A percentile compares a stretch with the other conserved stretches of the same genome.
Conservation (phyloP, 2,329 filamentous ascomycete species). For the Neopestalotiopsis rosae region DNA sequence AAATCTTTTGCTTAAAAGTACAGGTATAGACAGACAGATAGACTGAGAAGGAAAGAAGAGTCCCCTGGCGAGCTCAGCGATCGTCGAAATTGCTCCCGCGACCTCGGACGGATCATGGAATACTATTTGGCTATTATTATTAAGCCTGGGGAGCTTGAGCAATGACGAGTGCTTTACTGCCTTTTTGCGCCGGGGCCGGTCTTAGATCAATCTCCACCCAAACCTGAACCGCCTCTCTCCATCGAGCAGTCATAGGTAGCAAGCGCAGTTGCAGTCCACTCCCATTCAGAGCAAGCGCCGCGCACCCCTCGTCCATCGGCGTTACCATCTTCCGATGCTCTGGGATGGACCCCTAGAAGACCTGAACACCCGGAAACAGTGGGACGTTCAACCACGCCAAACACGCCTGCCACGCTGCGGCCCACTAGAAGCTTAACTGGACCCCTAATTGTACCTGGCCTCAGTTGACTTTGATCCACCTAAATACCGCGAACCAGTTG, state of each 20-base stretch:
- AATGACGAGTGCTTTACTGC: constrained; percentile 11
- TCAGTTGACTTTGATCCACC: neutral
- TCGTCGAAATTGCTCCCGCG: constrained; percentile 15
- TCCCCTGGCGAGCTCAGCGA: constrained; percentile 8
- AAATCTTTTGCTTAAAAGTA: constrained; percentile 8
- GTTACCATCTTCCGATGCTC: constrained; percentile 8
- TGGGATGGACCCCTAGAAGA: neutral
- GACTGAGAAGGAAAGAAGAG: neutral
- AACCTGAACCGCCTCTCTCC: neutral
- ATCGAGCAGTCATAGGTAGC: neutral
- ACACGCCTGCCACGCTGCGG: neutral
- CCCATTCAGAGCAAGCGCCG: neutral
- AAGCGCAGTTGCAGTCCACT: neutral
- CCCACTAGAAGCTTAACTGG: neutral
- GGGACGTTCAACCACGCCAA: neutral
- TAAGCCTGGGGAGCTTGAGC: constrained; percentile 19
- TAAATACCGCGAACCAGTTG: neutral
- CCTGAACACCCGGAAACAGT: neutral
- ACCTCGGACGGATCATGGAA: constrained; percentile 11
- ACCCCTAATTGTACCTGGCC: neutral
- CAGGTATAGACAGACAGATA: neutral
- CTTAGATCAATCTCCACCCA: neutral
- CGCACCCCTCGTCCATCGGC: constrained; percentile 5
- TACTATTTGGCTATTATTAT: constrained; percentile 9
- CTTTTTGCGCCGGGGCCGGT: constrained; percentile 13